Base-by-base conservation (phyloP, 2,329 filamentous ascomycete species). In the Trichoderma aggressivum region DNA sequence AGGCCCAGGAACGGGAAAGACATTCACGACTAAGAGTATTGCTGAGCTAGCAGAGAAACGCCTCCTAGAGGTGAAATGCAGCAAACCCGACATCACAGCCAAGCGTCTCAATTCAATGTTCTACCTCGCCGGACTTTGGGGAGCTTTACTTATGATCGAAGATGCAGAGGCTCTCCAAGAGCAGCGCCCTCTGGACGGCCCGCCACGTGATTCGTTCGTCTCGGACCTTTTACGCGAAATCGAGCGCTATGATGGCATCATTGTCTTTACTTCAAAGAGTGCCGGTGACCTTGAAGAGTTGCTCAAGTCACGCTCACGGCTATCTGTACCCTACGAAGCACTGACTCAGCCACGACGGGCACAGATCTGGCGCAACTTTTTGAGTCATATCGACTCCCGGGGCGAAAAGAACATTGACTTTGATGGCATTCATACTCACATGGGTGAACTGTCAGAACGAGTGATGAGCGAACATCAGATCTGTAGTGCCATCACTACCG, bases 231-330 rank as follows among this genome's bases (percentile, higher is more conserved):
- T 86, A 3, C 79, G 82, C 3, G 78, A 83, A 0, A 77, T 86
- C 0, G 84, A 86, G 74, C 85, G 84, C 75, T 85, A 84, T 73
- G 77, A 78, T 2, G 84, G 85, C n/a, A 79, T 86, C 5, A 74
- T 86, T 5, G 84, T 84, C 76, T 77, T 87, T 2, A 87, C 85
- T 0, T 87, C 85, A 11, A 87, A 86, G 76, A 80, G 84, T 3
- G 81, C 85, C 4, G 82, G 84, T 16, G 78, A 78, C 1, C 80
- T 87, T 3, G 85, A 87, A 65, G 83, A 84, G 66, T 85, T 85
- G 0, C 85, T 86, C 77, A 81, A 81, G 75, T 85, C 84, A 3
- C 81, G 83, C 18, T 83, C 86, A 39, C 83, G 85, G 64, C 73
- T 84, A 18, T 80, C 77, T 1, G 75, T 85, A 0, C 82, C 82